phyloP scores from a whole-genome alignment of 2,329 filamentous ascomycete species.

The Phoma sp. region DNA sequence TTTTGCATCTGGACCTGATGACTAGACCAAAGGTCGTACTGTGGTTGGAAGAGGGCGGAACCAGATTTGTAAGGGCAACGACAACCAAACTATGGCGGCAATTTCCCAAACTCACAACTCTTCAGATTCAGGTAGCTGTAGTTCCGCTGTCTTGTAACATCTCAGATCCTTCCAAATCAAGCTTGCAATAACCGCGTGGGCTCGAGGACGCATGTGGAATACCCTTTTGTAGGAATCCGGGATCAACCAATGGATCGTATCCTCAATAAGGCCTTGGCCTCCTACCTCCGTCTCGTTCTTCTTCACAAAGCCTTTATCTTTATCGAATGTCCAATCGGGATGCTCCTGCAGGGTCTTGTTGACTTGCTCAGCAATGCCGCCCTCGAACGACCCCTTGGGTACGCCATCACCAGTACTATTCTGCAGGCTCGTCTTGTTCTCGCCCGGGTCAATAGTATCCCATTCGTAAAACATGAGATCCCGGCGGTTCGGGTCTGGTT shows the following conservation, averaged over 20 bases:
- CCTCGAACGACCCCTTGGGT: constrained; percentile 33
- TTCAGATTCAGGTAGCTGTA: background rate
- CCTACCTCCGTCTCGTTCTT: constrained; percentile 14
- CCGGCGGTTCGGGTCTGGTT: constrained; percentile 34
- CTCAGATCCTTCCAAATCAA: constrained; percentile 28
- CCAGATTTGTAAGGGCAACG: background rate
- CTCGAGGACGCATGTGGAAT: constrained; percentile 36
- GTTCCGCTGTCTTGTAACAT: background rate
- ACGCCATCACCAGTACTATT: constrained; percentile 31
- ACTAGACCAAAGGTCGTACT: no score
- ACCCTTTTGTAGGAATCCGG: constrained; percentile 41
- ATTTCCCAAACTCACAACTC: constrained; percentile 5
- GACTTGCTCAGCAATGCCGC: constrained; percentile 30
- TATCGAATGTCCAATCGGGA: constrained; percentile 36
- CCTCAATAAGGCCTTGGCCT: constrained; percentile 22
- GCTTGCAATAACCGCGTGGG: constrained; percentile 32
- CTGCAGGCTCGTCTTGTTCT: constrained; percentile 27
- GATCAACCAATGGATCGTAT: constrained; percentile 38
- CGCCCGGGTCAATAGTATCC: constrained; percentile 36
- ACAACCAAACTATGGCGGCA: background rate
- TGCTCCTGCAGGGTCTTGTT: constrained; percentile 33
- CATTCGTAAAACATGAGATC: constrained; percentile 42
- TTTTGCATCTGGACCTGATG: no score
- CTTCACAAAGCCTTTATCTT: constrained; percentile 32
- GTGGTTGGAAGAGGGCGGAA: background rate